Percentiles rank a stretch among this genome's conserved stretches.
These are phyloP conservation scores for Colletotrichum karsti DNA, from an alignment of 2,329 filamentous ascomycete genomes.

Conservation along the genomic window DNA sequence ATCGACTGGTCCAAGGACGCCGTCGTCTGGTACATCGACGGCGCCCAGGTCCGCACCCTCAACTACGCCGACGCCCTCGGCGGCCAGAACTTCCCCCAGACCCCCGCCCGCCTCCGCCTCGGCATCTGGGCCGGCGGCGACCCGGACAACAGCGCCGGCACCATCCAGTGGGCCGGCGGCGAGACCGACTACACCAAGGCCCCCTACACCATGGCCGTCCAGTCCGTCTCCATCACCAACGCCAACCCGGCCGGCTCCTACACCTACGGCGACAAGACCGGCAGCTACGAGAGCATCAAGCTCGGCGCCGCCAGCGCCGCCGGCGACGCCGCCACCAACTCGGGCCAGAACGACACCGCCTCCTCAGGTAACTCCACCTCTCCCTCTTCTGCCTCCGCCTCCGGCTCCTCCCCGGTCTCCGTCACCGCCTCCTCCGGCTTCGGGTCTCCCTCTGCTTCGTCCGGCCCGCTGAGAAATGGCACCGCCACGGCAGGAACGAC, in stretches of 20 bases:
- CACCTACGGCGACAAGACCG: slow-evolving; percentile 34
- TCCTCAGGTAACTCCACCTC: neutral
- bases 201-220: slow-evolving; percentile 68
- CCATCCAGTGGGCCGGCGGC: slow-evolving; percentile 64
- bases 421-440: slow-evolving; percentile 10
- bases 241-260: slow-evolving; percentile 43
- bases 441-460: neutral
- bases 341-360: slow-evolving; percentile 25
- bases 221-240: slow-evolving; percentile 53
- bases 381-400: neutral
- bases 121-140: slow-evolving; percentile 54
- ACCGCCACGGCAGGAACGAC: slow-evolving; percentile 1
- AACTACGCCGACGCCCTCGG: slow-evolving; percentile 54
- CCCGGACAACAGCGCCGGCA: slow-evolving; percentile 44
- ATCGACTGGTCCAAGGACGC: slow-evolving; percentile 63
- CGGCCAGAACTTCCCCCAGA: slow-evolving; percentile 66
- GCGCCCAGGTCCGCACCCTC: slow-evolving; percentile 58
- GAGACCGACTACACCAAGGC: slow-evolving; percentile 41
- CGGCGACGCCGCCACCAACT: slow-evolving; percentile 17
- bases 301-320: slow-evolving; percentile 3
- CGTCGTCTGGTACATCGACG: slow-evolving; percentile 66
- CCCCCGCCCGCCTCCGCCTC: slow-evolving; percentile 60
- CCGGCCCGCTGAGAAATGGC: slow-evolving; percentile 2
- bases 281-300: slow-evolving; percentile 35
- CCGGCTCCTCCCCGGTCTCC: neutral